These are phyloP conservation scores for Tuber aestivum DNA, from an alignment of 495 filamentous ascomycete genomes.

Conservation along the genomic window DNA sequence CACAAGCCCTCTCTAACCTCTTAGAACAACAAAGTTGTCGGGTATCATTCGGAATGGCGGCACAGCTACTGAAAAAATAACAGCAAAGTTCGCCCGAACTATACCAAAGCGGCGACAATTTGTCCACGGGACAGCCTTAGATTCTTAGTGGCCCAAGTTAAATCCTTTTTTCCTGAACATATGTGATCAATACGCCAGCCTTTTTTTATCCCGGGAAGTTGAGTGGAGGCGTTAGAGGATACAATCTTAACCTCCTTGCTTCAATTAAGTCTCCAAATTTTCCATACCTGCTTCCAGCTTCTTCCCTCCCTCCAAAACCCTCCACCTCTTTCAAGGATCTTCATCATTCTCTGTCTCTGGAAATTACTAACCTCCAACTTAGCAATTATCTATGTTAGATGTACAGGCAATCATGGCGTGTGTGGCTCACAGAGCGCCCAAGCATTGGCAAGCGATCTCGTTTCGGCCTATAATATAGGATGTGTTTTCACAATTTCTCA, in stretches of 20 bases:
- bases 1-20: background rate
- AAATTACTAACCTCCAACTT: background rate
- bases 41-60: background rate
- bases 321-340: background rate
- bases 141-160: background rate
- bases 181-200: background rate
- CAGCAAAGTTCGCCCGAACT: background rate
- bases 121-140: background rate
- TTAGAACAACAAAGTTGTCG: background rate
- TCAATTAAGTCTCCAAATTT: background rate
- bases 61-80: background rate
- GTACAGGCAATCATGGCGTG: background rate
- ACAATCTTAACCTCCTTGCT: background rate
- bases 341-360: background rate
- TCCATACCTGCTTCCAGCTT: background rate
- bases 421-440: background rate
- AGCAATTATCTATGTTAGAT: background rate
- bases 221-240: background rate
- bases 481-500: background rate
- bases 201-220: background rate
- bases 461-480: background rate
- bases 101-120: background rate
- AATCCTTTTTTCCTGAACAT: background rate
- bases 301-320: background rate
- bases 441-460: background rate